Percentiles rank a stretch among this genome's conserved stretches.
These are phyloP conservation scores for Xerocomus potaroensis DNA, from an alignment of 768 basidiomycete species.

Conservation along the genomic window DNA sequence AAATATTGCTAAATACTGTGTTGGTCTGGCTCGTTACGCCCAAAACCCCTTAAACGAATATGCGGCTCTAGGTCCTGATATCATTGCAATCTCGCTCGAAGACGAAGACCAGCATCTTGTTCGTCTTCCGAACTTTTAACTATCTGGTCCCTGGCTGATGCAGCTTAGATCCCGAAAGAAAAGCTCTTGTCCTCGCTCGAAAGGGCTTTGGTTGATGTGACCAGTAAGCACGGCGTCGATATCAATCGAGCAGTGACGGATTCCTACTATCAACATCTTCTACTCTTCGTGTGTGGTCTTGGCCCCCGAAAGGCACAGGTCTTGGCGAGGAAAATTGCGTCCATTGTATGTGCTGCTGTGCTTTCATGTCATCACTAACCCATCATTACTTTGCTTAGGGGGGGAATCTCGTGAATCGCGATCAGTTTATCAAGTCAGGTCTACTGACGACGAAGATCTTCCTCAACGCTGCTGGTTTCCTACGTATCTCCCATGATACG, in stretches of 20 bases:
- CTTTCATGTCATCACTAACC: not conserved
- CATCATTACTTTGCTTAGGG: constrained; percentile 47
- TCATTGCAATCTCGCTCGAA: constrained; percentile 78
- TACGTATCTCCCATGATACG: constrained; percentile 76
- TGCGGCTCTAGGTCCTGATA: constrained; percentile 81
- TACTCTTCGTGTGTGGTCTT: constrained; percentile 89
- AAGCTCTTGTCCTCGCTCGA: constrained; percentile 81
- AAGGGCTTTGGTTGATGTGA: constrained; percentile 82
- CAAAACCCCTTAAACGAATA: constrained; percentile 96
- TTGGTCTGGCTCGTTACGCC: constrained; percentile 87
- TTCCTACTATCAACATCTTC: constrained; percentile 79
- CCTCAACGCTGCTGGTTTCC: constrained; percentile 88
- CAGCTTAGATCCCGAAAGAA: constrained; percentile 72
- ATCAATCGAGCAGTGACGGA: constrained; percentile 92
- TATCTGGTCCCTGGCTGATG: constrained; percentile 4
- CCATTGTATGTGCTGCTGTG: constrained; percentile 52
- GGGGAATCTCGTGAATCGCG: constrained; percentile 80
- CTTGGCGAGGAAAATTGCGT: constrained; percentile 74
- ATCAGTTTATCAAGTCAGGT: constrained; percentile 79
- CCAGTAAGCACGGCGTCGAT: constrained; percentile 92
- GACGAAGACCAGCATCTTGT: constrained; percentile 87
- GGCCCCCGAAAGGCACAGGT: constrained; percentile 92
- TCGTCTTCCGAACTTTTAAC: constrained; percentile 22
- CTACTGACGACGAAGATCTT: constrained; percentile 85
- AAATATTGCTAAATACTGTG: constrained; percentile 81